Evolutionary conservation across 768 basidiomycete genomes (phyloP).

Genomic region (Mycena belliarum): DNA sequence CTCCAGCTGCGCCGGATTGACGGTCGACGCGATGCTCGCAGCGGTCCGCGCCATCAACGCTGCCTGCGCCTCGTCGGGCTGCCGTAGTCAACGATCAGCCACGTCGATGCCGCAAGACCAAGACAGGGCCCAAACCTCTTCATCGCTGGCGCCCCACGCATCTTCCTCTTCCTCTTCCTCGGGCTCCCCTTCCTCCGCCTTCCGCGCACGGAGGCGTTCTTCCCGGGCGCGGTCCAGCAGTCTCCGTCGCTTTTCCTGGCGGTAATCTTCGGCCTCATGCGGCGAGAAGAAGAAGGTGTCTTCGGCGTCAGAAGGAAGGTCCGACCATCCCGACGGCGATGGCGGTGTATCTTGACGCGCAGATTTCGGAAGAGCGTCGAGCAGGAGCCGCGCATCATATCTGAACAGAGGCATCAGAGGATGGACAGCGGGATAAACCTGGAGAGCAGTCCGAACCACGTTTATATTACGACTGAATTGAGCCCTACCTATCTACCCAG

Average conservation of each 20-base stretch:
- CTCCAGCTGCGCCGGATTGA: slow-evolving; percentile 81
- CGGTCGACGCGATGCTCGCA: slow-evolving; percentile 62
- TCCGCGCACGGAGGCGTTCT: slow-evolving; percentile 66
- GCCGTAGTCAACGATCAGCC: no score
- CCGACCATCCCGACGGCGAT: slow-evolving; percentile 74
- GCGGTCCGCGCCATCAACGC: slow-evolving; percentile 79
- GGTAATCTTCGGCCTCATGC: slow-evolving; percentile 65
- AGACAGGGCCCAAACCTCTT: slow-evolving; percentile 72
- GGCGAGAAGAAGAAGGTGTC: slow-evolving; percentile 81
- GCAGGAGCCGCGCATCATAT: slow-evolving; percentile 80
- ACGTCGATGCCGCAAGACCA: no score
- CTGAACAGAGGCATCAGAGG: slow-evolving; percentile 41
- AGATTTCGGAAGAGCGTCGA: slow-evolving; percentile 48
- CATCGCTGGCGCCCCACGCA: slow-evolving; percentile 68
- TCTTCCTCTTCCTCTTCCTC: slow-evolving; percentile 35
- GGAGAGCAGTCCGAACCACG: slow-evolving; percentile 27
- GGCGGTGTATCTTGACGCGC: neutral
- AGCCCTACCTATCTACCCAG: slow-evolving; percentile 85
- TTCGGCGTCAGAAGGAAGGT: slow-evolving; percentile 83
- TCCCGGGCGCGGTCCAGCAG: slow-evolving; percentile 60
- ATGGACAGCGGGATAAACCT: slow-evolving; percentile 18
- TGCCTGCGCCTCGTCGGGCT: slow-evolving; percentile 63
- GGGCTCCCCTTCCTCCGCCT: slow-evolving; percentile 42
- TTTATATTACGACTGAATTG: slow-evolving; percentile 1
- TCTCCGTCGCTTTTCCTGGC: slow-evolving; percentile 65